Conservation (phyloP, 176 grass and related monocot species). For the Aegilops sharonensis region DNA sequence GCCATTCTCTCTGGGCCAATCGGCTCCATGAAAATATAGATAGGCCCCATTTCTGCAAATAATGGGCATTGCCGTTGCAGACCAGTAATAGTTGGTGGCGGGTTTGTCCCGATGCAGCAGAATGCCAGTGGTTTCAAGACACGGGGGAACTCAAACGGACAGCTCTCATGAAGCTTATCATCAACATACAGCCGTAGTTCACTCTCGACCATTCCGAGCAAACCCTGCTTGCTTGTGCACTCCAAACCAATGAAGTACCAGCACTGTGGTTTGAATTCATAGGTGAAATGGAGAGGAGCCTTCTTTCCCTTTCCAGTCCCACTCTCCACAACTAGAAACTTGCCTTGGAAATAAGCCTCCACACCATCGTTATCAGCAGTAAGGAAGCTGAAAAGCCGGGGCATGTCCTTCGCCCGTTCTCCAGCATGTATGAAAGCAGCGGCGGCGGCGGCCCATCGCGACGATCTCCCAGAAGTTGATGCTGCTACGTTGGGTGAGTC, state of each 20-base stretch:
- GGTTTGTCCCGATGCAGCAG: slow-evolving; percentile 92
- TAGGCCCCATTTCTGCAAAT: slow-evolving; percentile 92
- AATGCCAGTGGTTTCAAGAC: slow-evolving; percentile 82
- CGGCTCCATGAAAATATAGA: slow-evolving; percentile 91
- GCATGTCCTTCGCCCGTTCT: slow-evolving; percentile 81
- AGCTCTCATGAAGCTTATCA: slow-evolving; percentile 77
- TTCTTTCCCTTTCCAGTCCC: slow-evolving; percentile 73
- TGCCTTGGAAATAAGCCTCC: slow-evolving; percentile 92
- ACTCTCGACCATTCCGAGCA: slow-evolving; percentile 77
- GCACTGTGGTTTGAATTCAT: slow-evolving; percentile 77
- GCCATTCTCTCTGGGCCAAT: slow-evolving; percentile 82
- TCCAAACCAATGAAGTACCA: slow-evolving; percentile 95
- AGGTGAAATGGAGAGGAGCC: slow-evolving; percentile 77
- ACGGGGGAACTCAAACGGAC: slow-evolving; percentile 78
- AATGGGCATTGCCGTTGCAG: slow-evolving; percentile 80
- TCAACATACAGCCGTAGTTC: slow-evolving; percentile 92
- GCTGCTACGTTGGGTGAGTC: slow-evolving; percentile 61
- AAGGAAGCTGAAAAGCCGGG: slow-evolving; percentile 88
- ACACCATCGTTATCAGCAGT: slow-evolving; percentile 85
- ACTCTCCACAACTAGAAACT: slow-evolving; percentile 90
- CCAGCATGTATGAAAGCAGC: slow-evolving; percentile 65
- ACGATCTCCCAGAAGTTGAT: slow-evolving; percentile 73
- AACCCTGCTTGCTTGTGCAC: slow-evolving; percentile 73
- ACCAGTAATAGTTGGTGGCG: slow-evolving; percentile 64
- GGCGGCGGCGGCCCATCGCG: slow-evolving; percentile 47